Base-by-base conservation (phyloP, 2,329 filamentous ascomycete genomes). In the Blastomyces emzantsi region DNA sequence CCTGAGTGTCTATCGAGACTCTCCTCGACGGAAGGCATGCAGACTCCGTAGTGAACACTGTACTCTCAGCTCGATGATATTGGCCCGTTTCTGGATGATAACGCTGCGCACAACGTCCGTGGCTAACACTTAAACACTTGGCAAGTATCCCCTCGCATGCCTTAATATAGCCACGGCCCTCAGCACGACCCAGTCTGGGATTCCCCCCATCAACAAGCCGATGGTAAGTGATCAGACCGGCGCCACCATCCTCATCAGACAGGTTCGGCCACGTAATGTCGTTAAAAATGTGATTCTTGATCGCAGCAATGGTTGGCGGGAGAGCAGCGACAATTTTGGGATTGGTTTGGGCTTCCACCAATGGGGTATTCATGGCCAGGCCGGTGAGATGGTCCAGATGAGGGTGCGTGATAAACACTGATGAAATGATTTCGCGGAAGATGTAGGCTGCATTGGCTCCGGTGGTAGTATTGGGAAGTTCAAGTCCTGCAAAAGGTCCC, bases 211-310 rank as follows among this genome's bases (percentile, higher is more conserved):
- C 92, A 5, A 90, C 87, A 11, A 99, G 81, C 19, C 94, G 85
- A 73, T 92, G 87, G 70, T 96, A 97, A 0, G 91, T 96, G 43
- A 99, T 86, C 36, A 99, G 82, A 0, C 94, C 94, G 3, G 92
- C 92, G 30, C 94, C 94, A 43, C 92, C 92, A 73, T 96, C 94
- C 77, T 99, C 94, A 71, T 99, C 93, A 0, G 91, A 95, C 49
- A 99, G 79, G 69, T 99, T 99, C 0, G 94, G 94, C 94, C 94
- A 99, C 62, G 97, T 96, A 64, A 96, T 80, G 71, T 97, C 95
- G 76, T 99, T 99, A 80, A 99, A 99, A 65, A 99, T 90, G 76
- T 99, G 92, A 0, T 82, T 86, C 74, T 96, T 97, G 76, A 99
- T 87, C 0, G 93, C 92, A 56, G 90, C 83, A 61, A 99, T 92